Base-by-base conservation (phyloP, 495 filamentous ascomycete genomes). In the Daldinia loculata region DNA sequence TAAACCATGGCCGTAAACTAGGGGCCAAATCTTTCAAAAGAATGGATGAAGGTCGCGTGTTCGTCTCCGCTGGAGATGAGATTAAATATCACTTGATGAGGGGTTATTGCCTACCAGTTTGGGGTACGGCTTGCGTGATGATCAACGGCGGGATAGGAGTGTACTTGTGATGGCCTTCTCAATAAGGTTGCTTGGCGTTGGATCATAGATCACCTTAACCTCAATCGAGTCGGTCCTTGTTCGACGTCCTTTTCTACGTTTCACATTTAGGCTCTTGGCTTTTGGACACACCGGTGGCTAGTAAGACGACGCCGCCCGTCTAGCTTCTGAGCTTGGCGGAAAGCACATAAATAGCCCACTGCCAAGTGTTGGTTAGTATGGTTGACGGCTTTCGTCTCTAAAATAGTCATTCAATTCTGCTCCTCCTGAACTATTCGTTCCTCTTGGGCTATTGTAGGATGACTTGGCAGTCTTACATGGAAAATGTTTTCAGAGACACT, bases 261-360 rank as follows among this genome's bases (percentile, higher is more conserved):
- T 72, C 70, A 72, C 6, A 41, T 69, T 69, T 55, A 72, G 65
- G 39, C 61, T 56, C 43, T 51, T 50, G 61, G 51, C 19, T 17
- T 53, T 53, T 45, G 41, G 17, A 3, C 27, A 14, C 24, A 8
- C 50, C 26, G 24, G 27, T 64, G n/a, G 34, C 65, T 61, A 69
- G 61, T 69, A 27, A 69, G 52, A 62, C 27, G 14, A n/a, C 48
- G 65, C 48, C 34, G 41, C 14, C 50, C 26, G 50, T 66, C 64
- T 62, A 68, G 70, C 61, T 61, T 56, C 27, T 61, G 39, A 56
- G 39, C 56, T 50, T 38, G 27, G 48, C 39, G 36, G 30, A 61
- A 41, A 56, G 45, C 30, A 55, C 32, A 26, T 48, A 61, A 43
- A 27, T 55, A 69, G 53, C 24, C 55, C 57, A 61, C 29, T 69